Conservation (phyloP, 345 rosid species). For the Abelmoschus esculentus region DNA sequence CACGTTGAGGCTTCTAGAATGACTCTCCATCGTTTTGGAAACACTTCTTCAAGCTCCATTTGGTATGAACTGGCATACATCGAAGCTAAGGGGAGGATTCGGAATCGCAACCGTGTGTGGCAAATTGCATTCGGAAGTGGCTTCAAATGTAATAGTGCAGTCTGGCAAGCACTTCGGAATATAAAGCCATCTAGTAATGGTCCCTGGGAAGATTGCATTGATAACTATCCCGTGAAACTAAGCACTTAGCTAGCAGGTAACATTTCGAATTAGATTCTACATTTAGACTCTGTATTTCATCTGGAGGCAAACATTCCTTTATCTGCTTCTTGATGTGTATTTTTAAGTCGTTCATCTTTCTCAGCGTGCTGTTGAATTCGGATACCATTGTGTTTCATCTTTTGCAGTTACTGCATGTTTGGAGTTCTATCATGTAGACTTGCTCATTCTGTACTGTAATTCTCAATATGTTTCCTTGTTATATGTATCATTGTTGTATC, state of each 20-base stretch:
- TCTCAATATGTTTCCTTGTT: not conserved
- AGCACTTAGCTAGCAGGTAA: not conserved
- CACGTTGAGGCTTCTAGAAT: not conserved
- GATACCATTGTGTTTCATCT: not conserved
- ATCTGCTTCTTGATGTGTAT: constrained; percentile 2
- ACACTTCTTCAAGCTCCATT: not conserved
- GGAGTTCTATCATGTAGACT: not conserved
- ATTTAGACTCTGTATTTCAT: not conserved
- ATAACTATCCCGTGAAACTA: not conserved
- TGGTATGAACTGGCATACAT: constrained; percentile 31
- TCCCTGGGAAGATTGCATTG: not conserved
- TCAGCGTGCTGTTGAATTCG: not conserved
- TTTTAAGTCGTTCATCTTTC: not conserved
- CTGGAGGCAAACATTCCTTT: not conserved
- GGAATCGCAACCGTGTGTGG: constrained; percentile 37
- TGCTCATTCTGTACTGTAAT: not conserved
- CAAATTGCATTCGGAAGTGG: constrained; percentile 56
- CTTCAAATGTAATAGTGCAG: constrained; percentile 45
- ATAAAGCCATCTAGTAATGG: constrained; percentile 23
- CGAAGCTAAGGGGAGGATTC: constrained; percentile 43
- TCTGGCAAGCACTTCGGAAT: constrained; percentile 31
- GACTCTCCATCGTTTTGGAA: not conserved
- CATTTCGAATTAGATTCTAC: not conserved
- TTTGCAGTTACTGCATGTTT: not conserved
- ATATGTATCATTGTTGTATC: not conserved